These are phyloP conservation scores for Aspergillus novoparasiticus DNA, from an alignment of 2,329 filamentous ascomycete genomes.

Conservation along the genomic window DNA sequence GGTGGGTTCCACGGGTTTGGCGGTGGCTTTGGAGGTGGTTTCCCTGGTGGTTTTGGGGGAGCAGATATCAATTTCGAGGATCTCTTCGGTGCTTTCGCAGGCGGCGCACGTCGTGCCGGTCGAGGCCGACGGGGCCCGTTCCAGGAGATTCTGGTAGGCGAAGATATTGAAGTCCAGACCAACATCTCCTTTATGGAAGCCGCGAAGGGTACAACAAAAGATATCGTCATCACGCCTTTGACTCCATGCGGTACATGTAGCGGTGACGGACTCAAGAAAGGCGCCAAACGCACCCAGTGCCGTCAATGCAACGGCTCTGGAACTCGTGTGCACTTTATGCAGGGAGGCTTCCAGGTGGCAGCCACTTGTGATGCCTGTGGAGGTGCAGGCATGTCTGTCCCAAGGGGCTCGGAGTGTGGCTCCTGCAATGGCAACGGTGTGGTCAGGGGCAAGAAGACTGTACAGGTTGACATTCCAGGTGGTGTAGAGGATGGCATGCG, in stretches of 20 bases:
- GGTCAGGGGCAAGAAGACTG: constrained; percentile 76
- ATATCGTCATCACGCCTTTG: constrained; percentile 82
- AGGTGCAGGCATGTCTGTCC: constrained; percentile 74
- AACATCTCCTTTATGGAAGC: constrained; percentile 96
- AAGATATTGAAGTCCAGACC: constrained; percentile 92
- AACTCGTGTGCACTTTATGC: constrained; percentile 82
- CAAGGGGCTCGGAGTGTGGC: constrained; percentile 77
- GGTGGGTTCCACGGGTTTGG: constrained; percentile 64
- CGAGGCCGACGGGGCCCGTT: constrained; percentile 67
- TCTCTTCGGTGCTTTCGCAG: constrained; percentile 84
- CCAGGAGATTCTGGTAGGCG: constrained; percentile 83
- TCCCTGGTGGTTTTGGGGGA: constrained; percentile 63
- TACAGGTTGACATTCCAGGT: constrained; percentile 88
- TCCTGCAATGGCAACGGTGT: constrained; percentile 83
- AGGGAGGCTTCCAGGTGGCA: constrained; percentile 94
- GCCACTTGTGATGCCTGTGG: constrained; percentile 82
- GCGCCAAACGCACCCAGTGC: constrained; percentile 72
- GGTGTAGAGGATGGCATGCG: constrained; percentile 98
- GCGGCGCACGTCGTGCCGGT: constrained; percentile 57
- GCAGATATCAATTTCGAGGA: constrained; percentile 95
- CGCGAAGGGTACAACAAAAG: constrained; percentile 85
- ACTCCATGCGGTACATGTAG: constrained; percentile 79
- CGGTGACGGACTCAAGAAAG: constrained; percentile 82
- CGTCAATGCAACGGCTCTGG: constrained; percentile 83
- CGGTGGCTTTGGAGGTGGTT: constrained; percentile 56